Evolutionary conservation across 371 early-diverging fungal genomes (phyloP), one percentile per base, ranked within the genome.

Genomic region (Mucor indicus): DNA sequence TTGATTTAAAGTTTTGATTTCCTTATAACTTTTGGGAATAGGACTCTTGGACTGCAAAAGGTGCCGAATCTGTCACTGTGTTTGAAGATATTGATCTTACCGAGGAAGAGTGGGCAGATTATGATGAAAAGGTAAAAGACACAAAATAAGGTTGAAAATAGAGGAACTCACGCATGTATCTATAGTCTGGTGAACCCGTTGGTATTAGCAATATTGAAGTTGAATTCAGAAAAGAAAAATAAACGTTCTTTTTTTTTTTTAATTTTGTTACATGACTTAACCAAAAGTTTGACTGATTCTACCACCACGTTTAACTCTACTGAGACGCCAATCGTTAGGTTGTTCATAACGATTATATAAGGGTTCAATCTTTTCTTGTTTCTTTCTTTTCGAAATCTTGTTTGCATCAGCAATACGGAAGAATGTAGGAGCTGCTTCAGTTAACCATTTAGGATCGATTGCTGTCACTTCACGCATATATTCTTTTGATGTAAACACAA

Each of bases 381-480:
- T 80, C 78, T 98, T 96, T 50, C 95, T 89, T 45, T 93, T 91
- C 22, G 87, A 87, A 20, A 98, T 89, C 68, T 87, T 89, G 72
- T 90, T 89, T 1, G 91, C 86, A 65, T 97, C 96, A 8, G 93
- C 92, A 22, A 86, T 80, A 61, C 87, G 86, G 82, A 95, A 98
- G 79, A 95, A 98, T 7, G 90, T 94, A 22, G 98, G 98, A 3
- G 97, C 97, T 5, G 91, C 91, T 67, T 98, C 98, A 10, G 92
- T 87, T 32, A 98, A 75, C 99, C 99, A 98, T 55, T 95, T 92
- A 4, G 95, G 93, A 57, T 96, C 96, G 46, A 99, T 91, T 2
- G 94, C 90, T 11, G 95, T 89, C 3, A 94, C 93, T 71, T 94
- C 93, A 42, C 94, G 87, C 95, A 98, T 98, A 61, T 97, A 98